Evolutionary conservation across 257 asterid genomes (phyloP).

Genomic region (Paraleonurus japonicus): DNA sequence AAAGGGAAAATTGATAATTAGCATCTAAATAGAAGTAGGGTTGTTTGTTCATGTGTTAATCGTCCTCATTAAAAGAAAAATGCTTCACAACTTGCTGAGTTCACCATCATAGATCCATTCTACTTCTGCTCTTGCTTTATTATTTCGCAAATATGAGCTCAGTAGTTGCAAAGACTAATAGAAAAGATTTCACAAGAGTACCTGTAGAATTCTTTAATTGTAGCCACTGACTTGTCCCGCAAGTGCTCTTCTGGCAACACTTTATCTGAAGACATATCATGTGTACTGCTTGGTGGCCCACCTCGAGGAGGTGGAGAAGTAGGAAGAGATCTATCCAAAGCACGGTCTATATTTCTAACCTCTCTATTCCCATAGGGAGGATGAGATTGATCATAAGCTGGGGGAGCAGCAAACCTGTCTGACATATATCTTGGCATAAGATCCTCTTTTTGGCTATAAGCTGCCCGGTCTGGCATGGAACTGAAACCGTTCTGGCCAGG

Average conservation of each 20-base stretch:
- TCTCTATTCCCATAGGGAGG: constrained; percentile 41
- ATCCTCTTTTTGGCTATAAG: constrained; percentile 66
- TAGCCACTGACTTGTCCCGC: constrained; percentile 61
- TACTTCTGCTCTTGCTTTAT: neutral
- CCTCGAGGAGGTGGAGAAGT: constrained; percentile 42
- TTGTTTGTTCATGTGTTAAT: neutral
- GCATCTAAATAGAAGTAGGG: neutral
- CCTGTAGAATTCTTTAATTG: constrained; percentile 91
- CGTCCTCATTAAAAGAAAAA: neutral
- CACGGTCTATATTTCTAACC: constrained; percentile 33
- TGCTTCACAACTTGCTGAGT: neutral
- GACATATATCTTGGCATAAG: constrained; percentile 46
- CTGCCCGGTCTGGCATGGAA: constrained; percentile 53
- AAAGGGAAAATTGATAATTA: neutral
- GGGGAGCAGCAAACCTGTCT: constrained; percentile 46
- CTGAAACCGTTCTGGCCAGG: constrained; percentile 57
- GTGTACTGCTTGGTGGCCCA: constrained; percentile 34
- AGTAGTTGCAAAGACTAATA: neutral
- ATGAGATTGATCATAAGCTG: constrained; percentile 47
- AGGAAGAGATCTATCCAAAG: constrained; percentile 33
- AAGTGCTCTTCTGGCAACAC: constrained; percentile 55
- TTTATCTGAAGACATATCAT: constrained; percentile 49
- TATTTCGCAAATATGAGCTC: constrained; percentile 7
- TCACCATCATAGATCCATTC: neutral
- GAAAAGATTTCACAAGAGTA: constrained; percentile 26